phyloP scores from a whole-genome alignment of 2,329 filamentous ascomycete species.

The Phoma sp. region DNA sequence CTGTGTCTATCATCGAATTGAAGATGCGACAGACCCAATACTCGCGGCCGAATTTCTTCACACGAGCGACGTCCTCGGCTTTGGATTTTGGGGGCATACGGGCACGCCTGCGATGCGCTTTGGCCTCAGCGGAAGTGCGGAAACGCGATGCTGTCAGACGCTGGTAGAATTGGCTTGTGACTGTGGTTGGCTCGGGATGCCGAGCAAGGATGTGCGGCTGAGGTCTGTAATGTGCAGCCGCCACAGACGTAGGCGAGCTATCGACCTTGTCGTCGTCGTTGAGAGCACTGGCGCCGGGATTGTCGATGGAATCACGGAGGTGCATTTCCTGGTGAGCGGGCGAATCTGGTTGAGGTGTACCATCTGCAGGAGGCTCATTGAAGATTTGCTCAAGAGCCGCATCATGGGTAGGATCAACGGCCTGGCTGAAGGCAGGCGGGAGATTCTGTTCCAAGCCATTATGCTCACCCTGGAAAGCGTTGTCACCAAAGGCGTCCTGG shows the following conservation, averaged over 20 bases:
- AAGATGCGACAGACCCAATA: constrained; percentile 43
- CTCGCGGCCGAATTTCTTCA: constrained; percentile 30
- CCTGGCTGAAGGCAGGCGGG: neutral
- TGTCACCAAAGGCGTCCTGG: neutral
- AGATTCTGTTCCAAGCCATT: too few relatives aligned
- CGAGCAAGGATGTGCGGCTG: neutral
- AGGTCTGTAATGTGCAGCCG: neutral
- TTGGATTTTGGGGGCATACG: constrained; percentile 19
- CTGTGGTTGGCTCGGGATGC: neutral
- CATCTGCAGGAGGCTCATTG: too few relatives aligned
- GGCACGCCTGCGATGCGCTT: constrained; percentile 21
- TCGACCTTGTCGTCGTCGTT: too few relatives aligned
- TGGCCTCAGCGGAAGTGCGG: constrained; percentile 25
- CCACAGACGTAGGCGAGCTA: too few relatives aligned
- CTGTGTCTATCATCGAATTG: constrained; percentile 37
- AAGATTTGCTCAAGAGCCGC: too few relatives aligned
- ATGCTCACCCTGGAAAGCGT: neutral
- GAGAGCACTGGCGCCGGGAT: neutral
- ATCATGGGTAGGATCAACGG: neutral
- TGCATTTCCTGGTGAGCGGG: too few relatives aligned
- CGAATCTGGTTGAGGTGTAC: too few relatives aligned
- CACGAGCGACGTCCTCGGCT: constrained; percentile 26
- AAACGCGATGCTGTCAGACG: constrained; percentile 24
- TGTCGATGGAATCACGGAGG: constrained; percentile 1
- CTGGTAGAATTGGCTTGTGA: constrained; percentile 16